These are phyloP conservation scores for Zygosaccharomyces bisporus DNA, from an alignment of 805 yeast species.

Conservation along the genomic window DNA sequence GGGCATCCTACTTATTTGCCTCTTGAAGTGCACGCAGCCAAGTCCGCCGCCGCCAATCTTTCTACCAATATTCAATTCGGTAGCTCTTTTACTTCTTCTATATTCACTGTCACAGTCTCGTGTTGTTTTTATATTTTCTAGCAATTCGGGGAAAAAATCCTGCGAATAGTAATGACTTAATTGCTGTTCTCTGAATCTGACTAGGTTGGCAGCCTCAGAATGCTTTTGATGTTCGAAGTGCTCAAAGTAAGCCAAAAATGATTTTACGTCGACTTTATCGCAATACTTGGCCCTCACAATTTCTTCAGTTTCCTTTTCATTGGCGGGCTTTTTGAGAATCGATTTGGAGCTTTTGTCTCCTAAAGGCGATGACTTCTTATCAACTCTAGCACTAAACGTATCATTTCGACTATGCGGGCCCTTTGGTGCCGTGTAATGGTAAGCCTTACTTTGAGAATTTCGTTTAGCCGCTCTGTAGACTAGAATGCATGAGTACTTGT, in stretches of 20 bases:
- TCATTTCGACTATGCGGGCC: neutral
- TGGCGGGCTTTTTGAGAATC: constrained; percentile 38
- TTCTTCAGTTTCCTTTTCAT: constrained; percentile 37
- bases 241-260: constrained; percentile 38
- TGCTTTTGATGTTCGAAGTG: constrained; percentile 37
- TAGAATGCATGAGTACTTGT: constrained; percentile 27
- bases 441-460: neutral
- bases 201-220: constrained; percentile 35
- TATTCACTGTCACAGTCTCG: constrained; percentile 16
- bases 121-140: constrained; percentile 8
- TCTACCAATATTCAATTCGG: constrained; percentile 21
- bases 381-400: neutral
- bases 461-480: constrained; percentile 29
- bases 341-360: constrained; percentile 27
- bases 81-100: constrained; percentile 20
- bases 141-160: constrained; percentile 18
- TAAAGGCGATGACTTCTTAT: neutral
- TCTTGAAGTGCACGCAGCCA: too few species aligned
- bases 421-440: neutral
- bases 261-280: constrained; percentile 38
- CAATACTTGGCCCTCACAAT: constrained; percentile 37
- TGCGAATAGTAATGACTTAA: constrained; percentile 36
- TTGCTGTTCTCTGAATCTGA: constrained; percentile 39
- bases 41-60: constrained; percentile 10
- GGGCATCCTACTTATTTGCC: too few species aligned